Evolutionary conservation across 768 basidiomycete genomes (phyloP), one percentile per base, ranked within the genome.

Genomic region (Auricularia cornea): DNA sequence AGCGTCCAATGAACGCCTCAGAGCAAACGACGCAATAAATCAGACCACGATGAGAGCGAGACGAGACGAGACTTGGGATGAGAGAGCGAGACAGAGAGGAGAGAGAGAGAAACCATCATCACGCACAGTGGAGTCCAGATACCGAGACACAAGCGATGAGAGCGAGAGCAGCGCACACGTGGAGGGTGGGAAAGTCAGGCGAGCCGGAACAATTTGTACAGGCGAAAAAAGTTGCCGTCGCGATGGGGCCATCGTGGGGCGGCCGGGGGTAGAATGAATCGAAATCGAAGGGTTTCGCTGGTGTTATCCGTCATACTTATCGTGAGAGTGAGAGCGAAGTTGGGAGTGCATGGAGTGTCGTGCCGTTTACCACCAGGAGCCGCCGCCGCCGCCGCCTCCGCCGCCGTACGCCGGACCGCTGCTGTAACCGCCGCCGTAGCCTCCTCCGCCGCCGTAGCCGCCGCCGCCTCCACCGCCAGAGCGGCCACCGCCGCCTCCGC

Each of bases 281-380:
- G 54, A 57, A 57, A 57, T 57, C 54, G 54, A 48, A 48, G 62
- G 68, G 61, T 60, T 65, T 67, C 63, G 67, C 62, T 62, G 67
- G 40, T 54, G 59, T 51, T 23, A 62, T 33, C 29, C 63, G 54
- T 31, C 31, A 33, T 59, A n/a, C n/a, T n/a, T n/a, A 56, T 54
- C 28, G 38, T 56, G 61, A 57, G 38, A 52, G 23, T 23, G 20
- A 38, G 10, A 18, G 63, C 59, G 60, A 52, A 41, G 61, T 63
- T 38, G 26, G 63, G 29, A 63, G 44, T 63, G 61, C 57, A 60
- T 62, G 59, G 66, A 67, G 66, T 59, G 57, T 11, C 31, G 14
- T 28, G 29, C 54, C 56, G 51, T 73, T 74, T 78, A 82, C 83
- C 84, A 83, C 83, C 84, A 82, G 70, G 70, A 70, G 70, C 66